Conservation (phyloP, 768 basidiomycete species). For the Mycena metata region DNA sequence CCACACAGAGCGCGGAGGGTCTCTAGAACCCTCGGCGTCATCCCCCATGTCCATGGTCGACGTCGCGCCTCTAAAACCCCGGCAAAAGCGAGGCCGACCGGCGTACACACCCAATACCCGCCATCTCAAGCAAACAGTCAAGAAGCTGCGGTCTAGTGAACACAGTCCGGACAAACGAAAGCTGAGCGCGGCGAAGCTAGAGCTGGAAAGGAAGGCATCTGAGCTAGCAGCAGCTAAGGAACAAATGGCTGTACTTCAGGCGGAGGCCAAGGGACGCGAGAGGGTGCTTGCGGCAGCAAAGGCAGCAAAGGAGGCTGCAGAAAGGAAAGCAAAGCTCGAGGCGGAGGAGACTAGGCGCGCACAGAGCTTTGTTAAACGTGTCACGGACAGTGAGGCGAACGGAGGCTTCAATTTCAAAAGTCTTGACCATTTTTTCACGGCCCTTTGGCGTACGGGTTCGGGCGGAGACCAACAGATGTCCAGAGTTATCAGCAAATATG, state of each 20-base stretch:
- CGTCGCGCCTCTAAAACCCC: not conserved
- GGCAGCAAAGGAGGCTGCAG: not conserved
- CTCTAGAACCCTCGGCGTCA: not conserved
- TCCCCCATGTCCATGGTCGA: conserved; percentile 6
- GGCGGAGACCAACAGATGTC: too few species aligned
- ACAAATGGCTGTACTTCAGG: too few species aligned
- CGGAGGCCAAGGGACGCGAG: too few species aligned
- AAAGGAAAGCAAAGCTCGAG: too few species aligned
- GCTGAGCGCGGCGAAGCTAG: not conserved
- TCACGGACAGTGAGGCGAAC: too few species aligned
- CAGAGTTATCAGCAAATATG: not conserved
- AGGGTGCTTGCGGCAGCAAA: not conserved
- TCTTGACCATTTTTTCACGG: too few species aligned
- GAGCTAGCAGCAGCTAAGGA: not conserved
- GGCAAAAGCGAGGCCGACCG: not conserved
- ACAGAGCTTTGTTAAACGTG: too few species aligned
- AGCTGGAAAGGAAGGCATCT: not conserved
- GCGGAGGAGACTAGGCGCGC: too few species aligned
- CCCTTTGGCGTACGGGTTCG: too few species aligned
- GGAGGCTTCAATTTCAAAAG: too few species aligned
- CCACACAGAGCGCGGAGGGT: not conserved
- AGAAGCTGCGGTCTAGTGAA: not conserved
- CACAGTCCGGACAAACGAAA: conserved; percentile 1
- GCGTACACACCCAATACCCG: conserved; percentile 1
- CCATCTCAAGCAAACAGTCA: not conserved